phyloP scores from a whole-genome alignment of 805 yeast genomes.

The Lachancea thermotolerans region DNA sequence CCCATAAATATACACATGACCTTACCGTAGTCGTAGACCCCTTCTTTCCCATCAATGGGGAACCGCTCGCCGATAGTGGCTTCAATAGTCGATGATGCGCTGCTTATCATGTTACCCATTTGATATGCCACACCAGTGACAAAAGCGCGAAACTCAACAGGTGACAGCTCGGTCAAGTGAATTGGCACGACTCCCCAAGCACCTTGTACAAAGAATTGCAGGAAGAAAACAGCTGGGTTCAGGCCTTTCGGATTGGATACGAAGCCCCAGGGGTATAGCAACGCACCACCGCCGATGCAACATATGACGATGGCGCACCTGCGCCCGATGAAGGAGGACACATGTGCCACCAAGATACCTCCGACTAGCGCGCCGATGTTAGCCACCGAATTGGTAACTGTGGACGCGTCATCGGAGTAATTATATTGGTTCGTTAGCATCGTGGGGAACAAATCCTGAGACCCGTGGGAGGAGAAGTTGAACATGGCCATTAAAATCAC shows the following conservation, averaged over 20 bases:
- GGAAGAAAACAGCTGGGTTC: constrained; percentile 53
- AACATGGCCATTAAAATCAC: constrained; percentile 57
- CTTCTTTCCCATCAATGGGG: constrained; percentile 35
- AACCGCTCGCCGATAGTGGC: constrained; percentile 53
- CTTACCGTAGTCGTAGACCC: constrained; percentile 44
- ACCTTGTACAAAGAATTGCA: constrained; percentile 61
- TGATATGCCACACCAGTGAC: constrained; percentile 61
- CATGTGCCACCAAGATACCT: constrained; percentile 56
- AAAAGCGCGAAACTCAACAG: constrained; percentile 56
- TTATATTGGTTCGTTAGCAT: constrained; percentile 47
- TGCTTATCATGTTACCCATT: constrained; percentile 59
- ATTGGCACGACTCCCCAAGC: constrained; percentile 65
- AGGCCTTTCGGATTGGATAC: constrained; percentile 39
- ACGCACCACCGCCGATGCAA: constrained; percentile 50
- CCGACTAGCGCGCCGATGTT: constrained; percentile 68
- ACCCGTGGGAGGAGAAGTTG: constrained; percentile 68
- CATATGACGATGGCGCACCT: constrained; percentile 55
- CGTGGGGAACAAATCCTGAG: constrained; percentile 70
- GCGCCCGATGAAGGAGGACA: constrained; percentile 57
- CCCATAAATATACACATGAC: constrained; percentile 66
- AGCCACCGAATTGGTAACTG: constrained; percentile 57
- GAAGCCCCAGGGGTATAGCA: constrained; percentile 60
- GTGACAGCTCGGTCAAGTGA: constrained; percentile 54
- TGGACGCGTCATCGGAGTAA: constrained; percentile 40
- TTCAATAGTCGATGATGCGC: constrained; percentile 66